A percentile compares a stretch with the other conserved stretches of the same genome.
Conservation (phyloP, 1,284 basidiomycete genomes). For the Microbotryum saponariae region DNA sequence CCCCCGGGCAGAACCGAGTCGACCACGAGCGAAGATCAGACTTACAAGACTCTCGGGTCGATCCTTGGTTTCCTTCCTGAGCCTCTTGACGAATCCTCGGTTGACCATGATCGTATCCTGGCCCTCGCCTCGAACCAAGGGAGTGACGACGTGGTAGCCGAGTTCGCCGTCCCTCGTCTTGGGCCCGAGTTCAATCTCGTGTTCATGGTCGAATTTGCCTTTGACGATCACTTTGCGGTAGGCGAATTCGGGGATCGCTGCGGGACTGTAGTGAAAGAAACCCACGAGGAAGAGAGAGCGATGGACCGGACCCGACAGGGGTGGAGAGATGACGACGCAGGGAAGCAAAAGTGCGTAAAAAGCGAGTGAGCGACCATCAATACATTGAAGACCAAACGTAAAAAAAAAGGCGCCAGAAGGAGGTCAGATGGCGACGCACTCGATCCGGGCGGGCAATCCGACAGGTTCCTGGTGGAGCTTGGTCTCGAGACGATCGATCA, state of each 20-base stretch:
- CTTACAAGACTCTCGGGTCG: conserved; percentile 33
- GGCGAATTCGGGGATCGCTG: conserved; percentile 70
- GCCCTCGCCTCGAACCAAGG: conserved; percentile 57
- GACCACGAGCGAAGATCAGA: background rate
- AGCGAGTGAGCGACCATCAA: background rate
- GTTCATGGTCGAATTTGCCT: conserved; percentile 68
- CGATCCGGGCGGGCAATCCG: conserved; percentile 70
- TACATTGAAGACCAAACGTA: background rate
- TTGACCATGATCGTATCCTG: conserved; percentile 69
- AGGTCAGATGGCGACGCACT: conserved; percentile 50
- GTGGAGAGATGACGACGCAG: too few species aligned
- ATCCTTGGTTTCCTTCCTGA: conserved; percentile 44
- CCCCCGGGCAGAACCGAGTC: background rate
- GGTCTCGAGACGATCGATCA: conserved; percentile 90
- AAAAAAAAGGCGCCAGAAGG: background rate
- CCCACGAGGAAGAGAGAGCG: background rate
- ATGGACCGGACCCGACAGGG: too few species aligned
- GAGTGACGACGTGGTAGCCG: conserved; percentile 80
- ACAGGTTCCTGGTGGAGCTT: conserved; percentile 78
- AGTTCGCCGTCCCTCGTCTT: conserved; percentile 76
- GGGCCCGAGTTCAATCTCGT: conserved; percentile 74
- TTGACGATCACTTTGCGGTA: conserved; percentile 74
- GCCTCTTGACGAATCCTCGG: conserved; percentile 70
- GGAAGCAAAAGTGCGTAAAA: background rate
- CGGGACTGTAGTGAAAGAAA: conserved; percentile 36